Evolutionary conservation across 2,329 filamentous ascomycete genomes (phyloP), one percentile per base, ranked within the genome.

Genomic region (Gremmenia infestans): DNA sequence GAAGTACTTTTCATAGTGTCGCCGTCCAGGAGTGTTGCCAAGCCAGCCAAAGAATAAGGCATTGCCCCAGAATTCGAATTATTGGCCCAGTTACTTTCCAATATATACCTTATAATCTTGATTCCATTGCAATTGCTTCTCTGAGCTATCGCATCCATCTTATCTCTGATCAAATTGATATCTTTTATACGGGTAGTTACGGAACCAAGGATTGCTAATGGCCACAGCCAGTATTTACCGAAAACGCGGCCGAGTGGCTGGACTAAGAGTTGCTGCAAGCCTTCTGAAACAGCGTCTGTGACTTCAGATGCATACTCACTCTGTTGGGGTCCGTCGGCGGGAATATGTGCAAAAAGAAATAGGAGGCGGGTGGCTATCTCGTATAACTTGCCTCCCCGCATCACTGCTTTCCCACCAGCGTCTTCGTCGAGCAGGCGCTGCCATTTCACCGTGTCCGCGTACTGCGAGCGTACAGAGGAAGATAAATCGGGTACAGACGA

Each of bases 61-160:
- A 2, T 42, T 56, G 45, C 35, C 54, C 54, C 25, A 54, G 48
- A 3, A 47, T 36, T 17, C 28, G 50, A 4, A 53, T 37, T 25
- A 9, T 35, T 22, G 2, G 40, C 23, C 40, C 42, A 39, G 19
- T 39, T 40, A n/a, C 36, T 40, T 32, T 50, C 48, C 19, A 50
- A 23, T n/a, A 50, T 11, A n/a, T 50, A 37, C 19, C 32, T 37
- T 19, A 50, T 7, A 40, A 39, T 25, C 8, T 50, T 50, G 1
- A 50, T 25, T 28, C n/a, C 36, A 25, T 50, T 50, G 48, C 28
- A 23, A 25, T 50, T 36, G 23, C 48, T 50, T 14, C 48, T 14
- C 4, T 50, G 15, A 25, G 48, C 19, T 17, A 50, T 50, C 11
- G 36, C 48, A 22, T 50, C 36, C 32, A 50, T 37, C 35, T 50